Evolutionary conservation across 164 flowering plant species (phyloP).

Genomic region (Warburgia ugandensis): DNA sequence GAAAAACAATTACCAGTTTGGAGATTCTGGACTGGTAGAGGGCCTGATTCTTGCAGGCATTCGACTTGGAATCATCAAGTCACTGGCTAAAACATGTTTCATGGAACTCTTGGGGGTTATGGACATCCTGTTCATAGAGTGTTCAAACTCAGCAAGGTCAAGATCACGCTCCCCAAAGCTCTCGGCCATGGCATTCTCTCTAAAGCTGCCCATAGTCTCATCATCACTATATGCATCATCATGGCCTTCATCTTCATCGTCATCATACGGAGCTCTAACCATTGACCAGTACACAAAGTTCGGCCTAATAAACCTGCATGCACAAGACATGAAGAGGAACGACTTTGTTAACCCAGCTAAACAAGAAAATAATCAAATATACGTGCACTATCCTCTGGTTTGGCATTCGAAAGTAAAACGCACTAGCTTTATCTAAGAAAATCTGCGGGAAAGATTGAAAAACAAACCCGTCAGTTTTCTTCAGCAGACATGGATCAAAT

Average conservation of each 20-base stretch:
- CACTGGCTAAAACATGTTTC: slow-evolving; percentile 15
- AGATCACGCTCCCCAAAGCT: slow-evolving; percentile 9
- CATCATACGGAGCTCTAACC: slow-evolving; percentile 41
- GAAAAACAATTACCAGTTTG: slow-evolving; percentile 35
- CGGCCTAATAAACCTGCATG: slow-evolving; percentile 76
- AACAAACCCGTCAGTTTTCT: slow-evolving; percentile 58
- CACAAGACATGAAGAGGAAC: too few species aligned
- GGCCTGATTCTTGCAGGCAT: slow-evolving; percentile 89
- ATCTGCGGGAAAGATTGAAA: not conserved
- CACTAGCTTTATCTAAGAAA: not conserved
- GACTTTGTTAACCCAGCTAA: too few species aligned
- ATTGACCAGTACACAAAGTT: slow-evolving; percentile 67
- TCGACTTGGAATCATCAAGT: slow-evolving; percentile 8
- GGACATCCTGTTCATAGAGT: slow-evolving; percentile 65
- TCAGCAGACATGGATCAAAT: slow-evolving; percentile 83
- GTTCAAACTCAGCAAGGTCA: slow-evolving; percentile 45
- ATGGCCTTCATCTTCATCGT: slow-evolving; percentile 44
- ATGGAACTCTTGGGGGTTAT: slow-evolving; percentile 51
- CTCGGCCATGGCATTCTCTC: slow-evolving; percentile 2
- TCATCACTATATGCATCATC: slow-evolving; percentile 16
- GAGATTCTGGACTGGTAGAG: slow-evolving; percentile 75
- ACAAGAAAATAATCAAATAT: too few species aligned
- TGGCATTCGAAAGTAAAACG: not conserved
- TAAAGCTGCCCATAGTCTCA: slow-evolving; percentile 12
- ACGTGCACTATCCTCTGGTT: not conserved